Evolutionary conservation across 805 yeast species (phyloP).

Genomic region (Hanseniaspora opuntiae): DNA sequence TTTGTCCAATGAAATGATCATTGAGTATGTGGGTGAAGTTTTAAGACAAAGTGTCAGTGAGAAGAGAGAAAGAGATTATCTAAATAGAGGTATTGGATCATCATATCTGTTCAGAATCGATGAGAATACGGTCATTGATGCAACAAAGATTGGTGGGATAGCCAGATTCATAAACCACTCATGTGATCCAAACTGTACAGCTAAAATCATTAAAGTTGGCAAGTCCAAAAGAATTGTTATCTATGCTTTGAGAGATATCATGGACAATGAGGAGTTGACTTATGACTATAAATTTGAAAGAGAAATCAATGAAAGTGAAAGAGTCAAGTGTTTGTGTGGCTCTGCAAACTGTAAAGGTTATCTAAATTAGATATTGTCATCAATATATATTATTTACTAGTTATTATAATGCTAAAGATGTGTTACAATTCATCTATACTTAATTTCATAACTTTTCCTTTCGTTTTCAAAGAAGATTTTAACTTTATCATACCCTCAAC

Average conservation of each 20-base stretch:
- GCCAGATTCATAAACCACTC: constrained; percentile 95
- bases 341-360: constrained; percentile 89
- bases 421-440: too few relatives aligned
- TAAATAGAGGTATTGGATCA: constrained; percentile 88
- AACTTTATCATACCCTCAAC: not conserved
- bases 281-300: constrained; percentile 93
- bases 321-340: constrained; percentile 88
- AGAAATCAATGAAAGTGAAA: constrained; percentile 73
- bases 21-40: constrained; percentile 93
- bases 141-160: constrained; percentile 92
- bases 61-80: constrained; percentile 70
- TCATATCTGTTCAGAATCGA: constrained; percentile 85
- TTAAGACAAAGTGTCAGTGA: constrained; percentile 90
- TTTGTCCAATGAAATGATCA: constrained; percentile 92
- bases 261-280: constrained; percentile 80
- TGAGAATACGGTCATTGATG: constrained; percentile 89
- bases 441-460: not conserved
- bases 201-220: constrained; percentile 88
- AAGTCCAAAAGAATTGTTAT: constrained; percentile 89
- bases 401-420: too few relatives aligned
- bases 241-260: constrained; percentile 79
- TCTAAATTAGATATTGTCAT: constrained; percentile 38
- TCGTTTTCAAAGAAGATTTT: not conserved
- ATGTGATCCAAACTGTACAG: constrained; percentile 94
- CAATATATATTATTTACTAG: not conserved